phyloP scores from a whole-genome alignment of 2,329 filamentous ascomycete genomes.

The Fusarium anthophilum region DNA sequence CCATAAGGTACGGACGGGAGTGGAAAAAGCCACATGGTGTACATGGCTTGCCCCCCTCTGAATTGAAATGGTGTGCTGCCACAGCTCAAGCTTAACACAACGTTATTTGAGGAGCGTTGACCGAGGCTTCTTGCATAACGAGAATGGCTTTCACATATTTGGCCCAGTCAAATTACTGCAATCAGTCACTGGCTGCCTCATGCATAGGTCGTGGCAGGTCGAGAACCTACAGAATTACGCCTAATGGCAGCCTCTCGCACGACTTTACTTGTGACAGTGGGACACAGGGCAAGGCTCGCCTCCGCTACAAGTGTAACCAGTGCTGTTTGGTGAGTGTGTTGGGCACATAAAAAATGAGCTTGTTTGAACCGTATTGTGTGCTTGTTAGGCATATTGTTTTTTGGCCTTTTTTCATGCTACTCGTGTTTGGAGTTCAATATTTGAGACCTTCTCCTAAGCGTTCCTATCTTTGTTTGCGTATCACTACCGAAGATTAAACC shows the following conservation, averaged over 20 bases:
- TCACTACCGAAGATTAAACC: not conserved
- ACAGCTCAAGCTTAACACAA: not conserved
- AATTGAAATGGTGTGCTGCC: conserved; percentile 3
- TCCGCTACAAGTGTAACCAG: not conserved
- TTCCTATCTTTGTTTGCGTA: not conserved
- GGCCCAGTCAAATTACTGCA: not conserved
- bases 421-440: not conserved
- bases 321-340: not conserved
- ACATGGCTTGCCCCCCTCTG: not conserved
- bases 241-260: conserved; percentile 3
- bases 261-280: not conserved
- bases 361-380: not conserved
- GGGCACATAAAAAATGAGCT: not conserved
- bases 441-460: not conserved
- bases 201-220: conserved; percentile 24
- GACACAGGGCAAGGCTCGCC: not conserved
- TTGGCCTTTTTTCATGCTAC: not conserved
- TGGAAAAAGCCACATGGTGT: not conserved
- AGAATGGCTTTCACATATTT: not conserved
- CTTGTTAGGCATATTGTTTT: not conserved
- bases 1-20: not conserved
- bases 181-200: conserved; percentile 8
- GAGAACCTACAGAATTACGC: conserved; percentile 4
- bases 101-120: conserved; percentile 6
- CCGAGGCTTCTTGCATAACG: not conserved